These are phyloP conservation scores for Colletotrichum sp. DNA, from an alignment of 2,329 filamentous ascomycete genomes.

Conservation along the genomic window DNA sequence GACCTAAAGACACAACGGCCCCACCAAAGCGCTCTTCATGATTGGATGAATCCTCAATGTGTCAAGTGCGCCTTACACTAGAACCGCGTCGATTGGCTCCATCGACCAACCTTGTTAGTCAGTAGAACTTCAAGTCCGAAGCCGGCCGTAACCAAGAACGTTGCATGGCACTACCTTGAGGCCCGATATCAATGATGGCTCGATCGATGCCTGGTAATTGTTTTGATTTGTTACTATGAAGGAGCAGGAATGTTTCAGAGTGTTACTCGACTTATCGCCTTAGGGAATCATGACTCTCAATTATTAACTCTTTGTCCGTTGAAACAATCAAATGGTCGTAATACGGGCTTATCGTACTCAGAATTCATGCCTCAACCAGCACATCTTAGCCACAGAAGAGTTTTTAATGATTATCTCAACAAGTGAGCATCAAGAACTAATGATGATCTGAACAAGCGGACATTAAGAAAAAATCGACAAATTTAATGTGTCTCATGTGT, in stretches of 20 bases:
- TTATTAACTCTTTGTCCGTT: neutral
- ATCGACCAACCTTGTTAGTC: neutral
- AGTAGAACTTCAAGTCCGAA: neutral
- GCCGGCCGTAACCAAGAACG: neutral
- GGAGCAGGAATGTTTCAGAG: neutral
- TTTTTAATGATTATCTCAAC: neutral
- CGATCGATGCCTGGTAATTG: rapidly evolving
- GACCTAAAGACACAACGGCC: neutral
- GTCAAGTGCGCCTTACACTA: constrained; percentile 18
- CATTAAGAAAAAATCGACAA: too few species aligned
- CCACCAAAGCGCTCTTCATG: neutral
- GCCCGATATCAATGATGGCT: neutral
- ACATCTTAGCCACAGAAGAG: neutral
- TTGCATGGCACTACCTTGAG: neutral
- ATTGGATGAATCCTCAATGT: neutral
- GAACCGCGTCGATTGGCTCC: neutral
- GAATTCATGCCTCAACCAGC: neutral
- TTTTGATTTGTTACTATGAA: neutral
- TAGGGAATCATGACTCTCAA: neutral
- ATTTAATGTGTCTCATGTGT: neutral
- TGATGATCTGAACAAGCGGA: neutral
- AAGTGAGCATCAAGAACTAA: neutral
- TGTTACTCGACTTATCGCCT: rapidly evolving
- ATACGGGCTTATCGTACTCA: rapidly evolving
- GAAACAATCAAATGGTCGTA: neutral